These are phyloP conservation scores for Citrullus mucosospermus DNA, from an alignment of 306 rosid species.

Conservation along the genomic window DNA sequence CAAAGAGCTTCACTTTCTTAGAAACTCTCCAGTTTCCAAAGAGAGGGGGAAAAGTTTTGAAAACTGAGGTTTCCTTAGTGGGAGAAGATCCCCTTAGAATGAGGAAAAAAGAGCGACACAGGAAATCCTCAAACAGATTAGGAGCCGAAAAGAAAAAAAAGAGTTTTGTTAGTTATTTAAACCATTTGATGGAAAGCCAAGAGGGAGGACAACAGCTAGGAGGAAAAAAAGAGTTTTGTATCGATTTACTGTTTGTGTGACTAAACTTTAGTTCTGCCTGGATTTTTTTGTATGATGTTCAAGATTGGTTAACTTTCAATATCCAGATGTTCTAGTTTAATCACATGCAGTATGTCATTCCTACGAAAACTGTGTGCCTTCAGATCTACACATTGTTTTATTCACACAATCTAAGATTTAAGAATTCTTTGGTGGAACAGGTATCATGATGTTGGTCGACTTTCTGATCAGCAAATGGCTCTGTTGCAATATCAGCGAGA, in stretches of 20 bases:
- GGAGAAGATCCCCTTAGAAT: no score
- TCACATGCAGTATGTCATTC: not conserved
- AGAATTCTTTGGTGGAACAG: slow-evolving; percentile 32
- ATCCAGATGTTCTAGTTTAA: not conserved
- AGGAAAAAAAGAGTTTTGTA: not conserved
- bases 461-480: slow-evolving; percentile 99
- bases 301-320: not conserved
- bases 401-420: slow-evolving; percentile 3
- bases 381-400: slow-evolving; percentile 2
- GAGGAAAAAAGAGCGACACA: no score
- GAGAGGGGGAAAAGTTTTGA: no score
- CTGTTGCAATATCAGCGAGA: slow-evolving; percentile 96
- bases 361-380: not conserved
- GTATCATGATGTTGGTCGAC: slow-evolving; percentile 80
- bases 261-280: not conserved
- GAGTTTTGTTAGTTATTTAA: no score
- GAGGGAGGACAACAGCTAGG: no score
- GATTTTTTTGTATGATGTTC: not conserved
- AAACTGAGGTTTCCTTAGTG: no score
- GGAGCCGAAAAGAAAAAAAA: not conserved
- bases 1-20: no score
- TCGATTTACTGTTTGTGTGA: not conserved
- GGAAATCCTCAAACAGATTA: no score
- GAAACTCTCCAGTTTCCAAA: no score
- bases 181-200: not conserved